Evolutionary conservation across 139 green algal genomes (phyloP).

Genomic region (Dunaliella sp.): DNA sequence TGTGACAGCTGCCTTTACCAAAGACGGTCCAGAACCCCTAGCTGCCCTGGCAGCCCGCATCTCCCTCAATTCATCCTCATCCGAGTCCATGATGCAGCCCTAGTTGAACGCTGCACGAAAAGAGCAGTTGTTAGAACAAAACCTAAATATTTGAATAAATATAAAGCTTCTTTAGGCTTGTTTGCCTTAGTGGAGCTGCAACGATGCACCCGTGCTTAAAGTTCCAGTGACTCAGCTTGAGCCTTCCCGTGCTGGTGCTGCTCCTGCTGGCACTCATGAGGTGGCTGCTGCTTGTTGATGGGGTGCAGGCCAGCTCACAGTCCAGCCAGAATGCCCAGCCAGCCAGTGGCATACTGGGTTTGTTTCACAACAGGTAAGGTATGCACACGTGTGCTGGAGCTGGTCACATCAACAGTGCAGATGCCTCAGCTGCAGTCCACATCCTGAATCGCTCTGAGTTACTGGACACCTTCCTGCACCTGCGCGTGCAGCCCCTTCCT

Average conservation of each 20-base stretch:
- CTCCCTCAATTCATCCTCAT: slow-evolving; percentile 12
- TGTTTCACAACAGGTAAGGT: slow-evolving; percentile 15
- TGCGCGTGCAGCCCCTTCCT: slow-evolving; percentile 3
- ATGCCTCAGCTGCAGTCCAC: neutral
- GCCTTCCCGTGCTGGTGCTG: neutral
- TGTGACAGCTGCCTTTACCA: too few species aligned
- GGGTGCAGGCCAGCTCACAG: too few species aligned
- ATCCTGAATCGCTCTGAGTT: neutral
- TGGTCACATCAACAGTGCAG: too few species aligned
- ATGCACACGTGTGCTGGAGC: too few species aligned
- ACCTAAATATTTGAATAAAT: neutral
- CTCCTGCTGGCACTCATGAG: too few species aligned
- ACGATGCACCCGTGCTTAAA: neutral
- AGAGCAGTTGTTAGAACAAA: neutral
- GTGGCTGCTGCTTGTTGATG: too few species aligned
- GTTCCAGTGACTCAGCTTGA: neutral
- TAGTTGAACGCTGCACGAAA: neutral
- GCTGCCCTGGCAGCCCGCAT: slow-evolving; percentile 1
- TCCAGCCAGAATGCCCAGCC: too few species aligned
- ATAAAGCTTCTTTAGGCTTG: neutral
- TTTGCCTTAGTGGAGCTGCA: neutral
- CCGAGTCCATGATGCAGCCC: neutral
- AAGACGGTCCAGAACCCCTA: neutral
- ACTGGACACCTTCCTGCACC: neutral
- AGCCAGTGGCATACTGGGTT: neutral